Evolutionary conservation across 768 basidiomycete genomes (phyloP).

Genomic region (Baorangia bicolor): DNA sequence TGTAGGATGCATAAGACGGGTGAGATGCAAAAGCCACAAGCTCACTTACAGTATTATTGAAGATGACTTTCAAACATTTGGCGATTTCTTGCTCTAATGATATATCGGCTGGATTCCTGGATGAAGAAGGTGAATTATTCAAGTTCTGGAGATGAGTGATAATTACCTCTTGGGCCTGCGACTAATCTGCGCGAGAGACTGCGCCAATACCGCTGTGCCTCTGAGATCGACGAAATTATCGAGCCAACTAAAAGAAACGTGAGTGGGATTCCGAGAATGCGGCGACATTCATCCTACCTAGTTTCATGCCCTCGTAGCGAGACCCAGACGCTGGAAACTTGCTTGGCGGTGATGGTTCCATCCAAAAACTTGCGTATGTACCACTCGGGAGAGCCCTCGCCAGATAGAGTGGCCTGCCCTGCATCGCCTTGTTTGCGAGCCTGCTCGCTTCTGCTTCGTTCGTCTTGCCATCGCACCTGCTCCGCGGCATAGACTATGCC

Average conservation of each 20-base stretch:
- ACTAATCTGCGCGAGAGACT: constrained; percentile 72
- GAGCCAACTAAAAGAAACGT: constrained; percentile 63
- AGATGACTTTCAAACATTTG: constrained; percentile 80
- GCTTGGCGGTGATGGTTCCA: constrained; percentile 77
- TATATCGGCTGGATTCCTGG: constrained; percentile 49
- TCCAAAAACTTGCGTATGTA: constrained; percentile 91
- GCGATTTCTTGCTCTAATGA: constrained; percentile 83
- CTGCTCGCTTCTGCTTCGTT: constrained; percentile 63
- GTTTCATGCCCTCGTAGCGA: constrained; percentile 80
- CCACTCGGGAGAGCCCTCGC: constrained; percentile 84
- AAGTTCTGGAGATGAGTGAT: not conserved
- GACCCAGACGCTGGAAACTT: constrained; percentile 72
- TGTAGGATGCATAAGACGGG: constrained; percentile 29
- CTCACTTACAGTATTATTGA: constrained; percentile 60
- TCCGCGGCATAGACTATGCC: constrained; percentile 81
- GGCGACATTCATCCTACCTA: constrained; percentile 46
- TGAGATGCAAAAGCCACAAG: not conserved
- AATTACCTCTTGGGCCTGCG: constrained; percentile 67
- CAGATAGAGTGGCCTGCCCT: constrained; percentile 50
- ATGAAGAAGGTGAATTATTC: constrained; percentile 4
- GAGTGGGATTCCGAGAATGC: constrained; percentile 11
- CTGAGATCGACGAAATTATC: constrained; percentile 69
- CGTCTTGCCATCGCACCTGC: constrained; percentile 75
- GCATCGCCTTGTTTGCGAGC: constrained; percentile 57
- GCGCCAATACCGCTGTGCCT: constrained; percentile 84